Evolutionary conservation across 1,284 basidiomycete species (phyloP), one percentile per base, ranked within the genome.

Genomic region (Tranzscheliella williamsii): DNA sequence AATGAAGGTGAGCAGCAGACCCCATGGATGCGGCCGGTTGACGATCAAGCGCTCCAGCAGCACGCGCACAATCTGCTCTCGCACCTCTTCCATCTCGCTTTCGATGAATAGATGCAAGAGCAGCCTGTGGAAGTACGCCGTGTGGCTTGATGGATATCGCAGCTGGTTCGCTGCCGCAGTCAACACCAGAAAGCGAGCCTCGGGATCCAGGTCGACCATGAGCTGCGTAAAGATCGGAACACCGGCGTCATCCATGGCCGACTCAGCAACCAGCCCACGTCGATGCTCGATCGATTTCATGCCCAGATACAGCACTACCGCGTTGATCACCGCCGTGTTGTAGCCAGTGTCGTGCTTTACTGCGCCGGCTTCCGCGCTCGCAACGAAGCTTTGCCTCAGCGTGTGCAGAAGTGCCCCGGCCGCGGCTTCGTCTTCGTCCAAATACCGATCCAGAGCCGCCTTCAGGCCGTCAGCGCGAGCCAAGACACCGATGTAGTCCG

Each of bases 21-120:
- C 94, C 91, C 92, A 97, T n/a, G 94, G 92, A 73, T 97, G 93
- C 42, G 94, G 94, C 33, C 91, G 86, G 75, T 91, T 86, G 44
- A 91, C 91, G 51, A 97, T 85, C 79, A 96, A 88, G 29, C 94
- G 86, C 78, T 97, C 93, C 65, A 98, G 82, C 22, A 98, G 83
- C 23, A 95, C 90, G 50, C 89, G 88, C 31, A 90, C 88, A 81
- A 95, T 86, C 63, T 94, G 85, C 80, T 97, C 94, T 65, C 87
- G 85, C 80, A 95, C 88, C 32, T 83, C 84, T 40, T 88, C 87
- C 54, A 85, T 38, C 23, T 38, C 52, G 44, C 51, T 51, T 31
- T 64, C 62, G 68, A 85, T 83, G 80, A 97, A 98, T 33, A 95
- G 84, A 78, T 91, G 84, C 37, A 97, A 83, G 50, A 97, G 80